Base-by-base conservation (phyloP, 163 green algal genomes). In the Picocystis sp. region DNA sequence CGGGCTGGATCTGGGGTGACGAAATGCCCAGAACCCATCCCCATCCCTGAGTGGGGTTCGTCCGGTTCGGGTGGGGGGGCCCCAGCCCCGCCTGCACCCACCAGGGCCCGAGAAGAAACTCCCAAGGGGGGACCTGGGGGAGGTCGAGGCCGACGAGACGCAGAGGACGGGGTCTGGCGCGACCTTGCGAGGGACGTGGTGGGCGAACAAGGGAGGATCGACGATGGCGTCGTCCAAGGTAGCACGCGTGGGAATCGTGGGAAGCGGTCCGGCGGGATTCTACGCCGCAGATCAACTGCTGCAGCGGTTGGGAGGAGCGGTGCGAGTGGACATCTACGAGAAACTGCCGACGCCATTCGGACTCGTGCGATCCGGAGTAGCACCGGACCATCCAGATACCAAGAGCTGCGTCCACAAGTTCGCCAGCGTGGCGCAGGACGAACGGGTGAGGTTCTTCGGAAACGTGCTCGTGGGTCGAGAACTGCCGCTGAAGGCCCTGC, bases 321-420 rank as follows among this genome's bases (percentile, higher is more conserved):
- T 70, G 0, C 49, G 50, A 0, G 66, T 89, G 2, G 70, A 80
- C 24, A 43, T 86, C 2, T 38, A 87, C 75, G 89, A 97, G 22
- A 62, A 74, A 1, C 69, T 95, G 48, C 86, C 85, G 2, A 86
- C 81, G 0, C 89, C 89, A 3, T 97, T 91, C 75, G 89, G 89
- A 3, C 72, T 97, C 8, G 86, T 96, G 21, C 47, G 24, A 25
- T 70, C 14, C 59, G 89, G 89, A 2, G 89, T 98, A n/a, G 89
- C 89, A 0, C 89, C 89, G 6, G 89, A 98, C 61, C 89, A 98
- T 55, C 75, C 75, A 48, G 78, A 91, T 55, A 95, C 87, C 38
- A 98, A 98, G 81, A 50, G 33, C 11, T 52, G 57, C 22, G 35
- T 23, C 22, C 53, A 59, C 41, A 53, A 41, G n/a, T 57, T 61